phyloP scores from a whole-genome alignment of 768 basidiomycete species.

The Pisolithus albus region DNA sequence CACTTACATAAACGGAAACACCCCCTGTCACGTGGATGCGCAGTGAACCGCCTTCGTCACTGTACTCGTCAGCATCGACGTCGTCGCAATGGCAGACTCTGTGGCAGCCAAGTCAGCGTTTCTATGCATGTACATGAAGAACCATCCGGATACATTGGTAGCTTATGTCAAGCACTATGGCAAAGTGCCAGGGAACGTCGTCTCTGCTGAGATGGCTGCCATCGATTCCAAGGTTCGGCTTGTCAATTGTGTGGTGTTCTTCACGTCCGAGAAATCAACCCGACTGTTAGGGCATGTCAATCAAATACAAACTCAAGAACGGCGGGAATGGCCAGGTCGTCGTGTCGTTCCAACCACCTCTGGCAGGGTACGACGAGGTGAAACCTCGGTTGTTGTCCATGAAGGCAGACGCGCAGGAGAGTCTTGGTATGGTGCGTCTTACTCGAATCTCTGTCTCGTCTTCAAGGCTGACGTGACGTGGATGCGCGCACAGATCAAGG shows the following conservation, averaged over 20 bases:
- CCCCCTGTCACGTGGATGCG: no score
- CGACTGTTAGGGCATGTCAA: slow-evolving; percentile 53
- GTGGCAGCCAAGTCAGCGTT: slow-evolving; percentile 72
- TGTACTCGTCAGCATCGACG: not conserved
- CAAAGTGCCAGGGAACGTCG: slow-evolving; percentile 47
- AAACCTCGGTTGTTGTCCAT: slow-evolving; percentile 73
- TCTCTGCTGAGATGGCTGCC: slow-evolving; percentile 60
- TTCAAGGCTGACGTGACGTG: not conserved
- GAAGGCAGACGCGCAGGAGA: slow-evolving; percentile 76
- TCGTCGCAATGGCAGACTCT: slow-evolving; percentile 43
- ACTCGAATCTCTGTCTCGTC: not conserved
- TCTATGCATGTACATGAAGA: slow-evolving; percentile 79
- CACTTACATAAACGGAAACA: no score
- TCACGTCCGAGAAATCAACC: not conserved
- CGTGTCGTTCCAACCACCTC: slow-evolving; percentile 63
- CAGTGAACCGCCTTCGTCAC: no score
- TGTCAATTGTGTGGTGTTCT: not conserved
- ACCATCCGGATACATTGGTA: slow-evolving; percentile 77
- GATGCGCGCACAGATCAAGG: slow-evolving; percentile 41
- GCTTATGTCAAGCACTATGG: slow-evolving; percentile 78
- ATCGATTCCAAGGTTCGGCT: slow-evolving; percentile 57
- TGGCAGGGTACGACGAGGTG: slow-evolving; percentile 72
- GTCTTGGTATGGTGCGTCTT: slow-evolving; percentile 64
- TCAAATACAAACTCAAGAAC: slow-evolving; percentile 53
- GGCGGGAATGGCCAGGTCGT: slow-evolving; percentile 39